Evolutionary conservation across 495 filamentous ascomycete species (phyloP), one percentile per base, ranked within the genome.

Genomic region (Friedmanniomyces endolithicus): DNA sequence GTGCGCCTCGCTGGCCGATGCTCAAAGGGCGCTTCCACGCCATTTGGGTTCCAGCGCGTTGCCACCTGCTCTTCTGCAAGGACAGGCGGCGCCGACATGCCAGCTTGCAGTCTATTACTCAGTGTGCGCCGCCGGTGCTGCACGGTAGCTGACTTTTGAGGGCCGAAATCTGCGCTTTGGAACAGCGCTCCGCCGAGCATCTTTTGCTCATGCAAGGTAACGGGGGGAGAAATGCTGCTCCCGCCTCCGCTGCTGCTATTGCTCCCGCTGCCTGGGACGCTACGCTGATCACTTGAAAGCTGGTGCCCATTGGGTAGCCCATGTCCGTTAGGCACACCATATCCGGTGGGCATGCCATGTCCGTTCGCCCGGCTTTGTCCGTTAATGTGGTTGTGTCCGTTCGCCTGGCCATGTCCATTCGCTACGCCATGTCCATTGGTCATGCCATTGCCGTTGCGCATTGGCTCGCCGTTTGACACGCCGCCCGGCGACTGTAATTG

Each of bases 401-500:
- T n/a, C n/a, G n/a, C n/a, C n/a, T n/a, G n/a, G 24, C 46, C 17
- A 51, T 51, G 27, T 6, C 48, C 48, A 51, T 51, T 51, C 25
- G 48, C 11, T 22, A 29, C 24, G 48, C 27, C 48, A 19, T 39
- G 8, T 16, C 6, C 16, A 25, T 41, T 39, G 20, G 14, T 17
- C 27, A 20, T 31, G 7, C 19, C 44, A 31, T 19, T 35, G 24
- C 25, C 47, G 25, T 50, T 50, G 23, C 16, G 23, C 44, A 23
- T 31, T 17, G 23, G 11, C 25, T 34, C 22, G 23, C 50, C 56
- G 23, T 59, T 59, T n/a, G 35, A 22, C 57, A 43, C 22, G 58
- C 58, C 58, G 34, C 58, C 54, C 58, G 53, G 54, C 58, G 17
- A 34, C 58, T 56, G 45, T 52, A 33, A 50, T 57, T 60, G 57